Base-by-base conservation (phyloP, 1,284 basidiomycete genomes). In the Austroboletus niveus region DNA sequence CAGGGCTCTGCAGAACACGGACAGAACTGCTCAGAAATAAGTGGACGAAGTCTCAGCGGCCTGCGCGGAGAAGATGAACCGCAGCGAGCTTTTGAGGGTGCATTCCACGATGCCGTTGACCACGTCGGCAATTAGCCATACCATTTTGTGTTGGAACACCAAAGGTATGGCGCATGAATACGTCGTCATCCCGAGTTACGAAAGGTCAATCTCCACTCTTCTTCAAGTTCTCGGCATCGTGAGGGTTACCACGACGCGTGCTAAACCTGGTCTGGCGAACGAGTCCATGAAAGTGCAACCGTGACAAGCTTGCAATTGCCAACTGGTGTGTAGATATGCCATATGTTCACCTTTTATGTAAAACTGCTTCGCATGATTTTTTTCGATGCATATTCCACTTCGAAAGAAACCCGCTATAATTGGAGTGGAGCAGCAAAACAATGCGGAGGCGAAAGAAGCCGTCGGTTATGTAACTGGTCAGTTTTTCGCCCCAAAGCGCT, bases 151-250 rank as follows among this genome's bases (percentile, higher is more conserved):
- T 51, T 53, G 49, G 45, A 41, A 14, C 43, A 24, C 36, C n/a
- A 36, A 12, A 6, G 11, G 14, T 32, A 29, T 39, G 46, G 39
- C 42, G 39, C 35, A 34, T 41, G 35, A 42, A 53, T 64, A 60
- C 54, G 60, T 55, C 48, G 8, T 40, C 39, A 29, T 67, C 63
- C 69, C 63, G 61, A 69, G 63, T 52, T 52, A 38, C 48, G 11
- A 63, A 67, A 38, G 63, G 51, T 62, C 62, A 64, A 17, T 41
- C 17, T 15, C 30, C 39, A 39, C 15, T 9, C 10, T 31, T 31
- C n/a, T 9, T 15, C 10, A 11, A 20, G 32, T 22, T 12, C 39
- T 27, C 9, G n/a, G 48, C 35, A 41, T 11, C 22, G 12, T 20
- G 22, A 40, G 22, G 17, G 17, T 1, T 14, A 27, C 11, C 8